Evolutionary conservation across 257 asterid genomes (phyloP).

Genomic region (Haberlea rhodopensis): DNA sequence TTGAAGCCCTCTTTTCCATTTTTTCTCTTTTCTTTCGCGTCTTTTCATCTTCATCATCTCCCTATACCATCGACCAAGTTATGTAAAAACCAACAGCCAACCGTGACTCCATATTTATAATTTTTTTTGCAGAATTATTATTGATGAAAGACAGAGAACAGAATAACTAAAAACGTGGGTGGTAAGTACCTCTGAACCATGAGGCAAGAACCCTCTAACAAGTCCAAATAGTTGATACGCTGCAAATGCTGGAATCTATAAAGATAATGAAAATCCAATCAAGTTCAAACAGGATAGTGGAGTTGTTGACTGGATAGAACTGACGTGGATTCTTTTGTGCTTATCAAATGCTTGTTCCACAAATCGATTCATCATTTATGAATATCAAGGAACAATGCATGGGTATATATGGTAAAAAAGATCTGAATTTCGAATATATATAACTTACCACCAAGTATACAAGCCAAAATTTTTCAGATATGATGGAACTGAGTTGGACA

Average conservation of each 20-base stretch:
- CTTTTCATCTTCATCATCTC: conserved; percentile 86
- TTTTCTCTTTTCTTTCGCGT: conserved; percentile 84
- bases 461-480: conserved; percentile 87
- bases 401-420: not conserved
- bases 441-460: conserved; percentile 79
- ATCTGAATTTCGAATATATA: not conserved
- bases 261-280: not conserved
- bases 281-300: not conserved
- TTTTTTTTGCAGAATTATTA: not conserved
- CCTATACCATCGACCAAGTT: conserved; percentile 40
- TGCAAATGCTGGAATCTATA: conserved; percentile 45
- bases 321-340: not conserved
- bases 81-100: conserved; percentile 9
- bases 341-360: not conserved
- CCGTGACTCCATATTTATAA: not conserved
- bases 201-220: conserved; percentile 67
- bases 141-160: not conserved
- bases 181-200: conserved; percentile 64
- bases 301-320: not conserved
- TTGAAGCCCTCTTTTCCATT: conserved; percentile 89
- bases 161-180: not conserved
- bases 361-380: conserved; percentile 12
- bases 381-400: conserved; percentile 1
- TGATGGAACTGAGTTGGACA: conserved; percentile 78
- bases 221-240: conserved; percentile 80